Base-by-base conservation (phyloP, 768 basidiomycete species). In the Cyathus striatus region DNA sequence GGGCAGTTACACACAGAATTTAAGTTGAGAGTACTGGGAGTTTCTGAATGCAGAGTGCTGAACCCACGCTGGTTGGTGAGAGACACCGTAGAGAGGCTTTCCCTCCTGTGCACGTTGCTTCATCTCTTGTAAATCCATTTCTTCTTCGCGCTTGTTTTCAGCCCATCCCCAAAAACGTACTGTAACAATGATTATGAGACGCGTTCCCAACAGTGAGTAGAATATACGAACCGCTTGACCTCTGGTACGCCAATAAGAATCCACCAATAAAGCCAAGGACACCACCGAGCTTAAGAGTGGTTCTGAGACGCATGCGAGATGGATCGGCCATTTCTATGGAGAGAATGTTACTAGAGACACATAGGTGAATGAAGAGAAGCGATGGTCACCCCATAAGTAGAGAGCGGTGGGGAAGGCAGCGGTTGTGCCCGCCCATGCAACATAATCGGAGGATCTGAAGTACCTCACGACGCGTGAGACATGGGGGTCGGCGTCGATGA, bases 131-230 rank as follows among this genome's bases (percentile, higher is more conserved):
- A 82, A 56, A 59, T 97, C 95, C 63, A 70, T 73, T 40, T 78
- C 78, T 50, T 86, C 78, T 62, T 98, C 95, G 13, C 78, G 73
- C 49, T 79, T 77, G 65, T 95, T 95, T 65, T 95, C 91, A 5
- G 79, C 68, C 91, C 90, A 94, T 40, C 91, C 91, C 90, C 89
- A 93, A 72, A 95, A 90, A n/a, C 91, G 90, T 58, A 79, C 89
- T 91, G 55, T 9, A 32, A 32, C 30, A 32, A 27, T 41, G 12
- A 43, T 47, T 18, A 38, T 53, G 17, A 52, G 32, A 14, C 30
- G 24, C 39, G 24, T 42, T n/a, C 17, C 23, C 6, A 4, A 13
- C 18, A 25, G 12, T 18, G 6, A 33, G 23, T 13, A 34, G 21
- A 37, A 40, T 26, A 52, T 59, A 72, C 90, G 63, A 58, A 95